phyloP scores from a whole-genome alignment of 495 filamentous ascomycete species.

The Tuber calosporum region DNA sequence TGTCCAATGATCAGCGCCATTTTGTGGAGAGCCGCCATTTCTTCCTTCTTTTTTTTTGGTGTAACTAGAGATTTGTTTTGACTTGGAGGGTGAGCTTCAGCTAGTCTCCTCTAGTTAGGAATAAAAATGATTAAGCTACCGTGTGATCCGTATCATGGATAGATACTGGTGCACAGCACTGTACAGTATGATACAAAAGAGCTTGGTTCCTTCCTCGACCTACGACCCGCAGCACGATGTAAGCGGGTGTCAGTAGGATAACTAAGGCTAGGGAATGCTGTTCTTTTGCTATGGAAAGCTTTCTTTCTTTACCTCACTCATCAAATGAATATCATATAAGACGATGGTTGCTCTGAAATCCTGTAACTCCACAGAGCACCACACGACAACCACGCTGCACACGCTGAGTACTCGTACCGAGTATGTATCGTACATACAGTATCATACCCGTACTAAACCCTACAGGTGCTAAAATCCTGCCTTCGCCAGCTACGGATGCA shows the following conservation, averaged over 20 bases:
- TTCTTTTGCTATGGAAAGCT: not conserved
- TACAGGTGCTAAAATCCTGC: not conserved
- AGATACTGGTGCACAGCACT: not conserved
- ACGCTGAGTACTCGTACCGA: no score
- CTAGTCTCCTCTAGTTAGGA: no score
- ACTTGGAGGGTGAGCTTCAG: not conserved
- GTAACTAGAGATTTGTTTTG: not conserved
- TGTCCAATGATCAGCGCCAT: not conserved
- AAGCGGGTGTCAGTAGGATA: not conserved
- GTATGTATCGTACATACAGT: not conserved
- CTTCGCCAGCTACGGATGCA: not conserved
- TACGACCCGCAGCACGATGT: not conserved
- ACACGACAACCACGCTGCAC: no score
- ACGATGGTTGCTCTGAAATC: not conserved
- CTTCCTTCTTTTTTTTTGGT: not conserved
- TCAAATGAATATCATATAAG: not conserved
- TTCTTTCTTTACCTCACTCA: not conserved
- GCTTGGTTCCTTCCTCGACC: not conserved
- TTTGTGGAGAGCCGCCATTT: not conserved
- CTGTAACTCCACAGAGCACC: not conserved
- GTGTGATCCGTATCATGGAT: not conserved
- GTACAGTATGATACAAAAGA: not conserved
- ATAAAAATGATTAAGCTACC: no score
- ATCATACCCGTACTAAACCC: not conserved
- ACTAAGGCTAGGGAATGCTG: not conserved